Base-by-base conservation (phyloP, 768 basidiomycete genomes). In the Aureoboletus auriporus region DNA sequence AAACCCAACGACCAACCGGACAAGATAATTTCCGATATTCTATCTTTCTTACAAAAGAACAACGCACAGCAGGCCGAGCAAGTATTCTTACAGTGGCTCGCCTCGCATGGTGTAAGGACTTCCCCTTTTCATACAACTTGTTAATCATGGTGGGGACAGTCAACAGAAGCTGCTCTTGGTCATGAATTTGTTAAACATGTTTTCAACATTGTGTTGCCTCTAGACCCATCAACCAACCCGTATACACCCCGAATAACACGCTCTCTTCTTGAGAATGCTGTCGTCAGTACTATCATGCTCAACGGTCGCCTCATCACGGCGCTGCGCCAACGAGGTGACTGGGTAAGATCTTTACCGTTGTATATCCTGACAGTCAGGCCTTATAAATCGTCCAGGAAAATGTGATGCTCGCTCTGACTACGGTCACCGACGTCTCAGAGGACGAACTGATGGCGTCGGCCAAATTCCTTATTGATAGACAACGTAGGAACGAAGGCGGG, bases 351-450 rank as follows among this genome's bases (percentile, higher is more conserved):
- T 23, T 23, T 23, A 44, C 41, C 34, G 2, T 35, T 3, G 35
- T 23, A 10, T 27, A 8, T 0, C 27, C 6, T 13, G 28, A 8
- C 29, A 1, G 13, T 42, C 12, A 12, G 36, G 33, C 27, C 45
- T 51, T 20, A 47, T 12, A 35, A 7, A 23, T 40, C 8, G 17
- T 33, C 29, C 46, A 67, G 65, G 67, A 67, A 55, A 69, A 63
- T 31, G 71, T 87, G 37, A 60, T 75, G 49, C 55, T 80, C 11
- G 75, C 84, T 29, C 65, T 89, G 41, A 64, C 68, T 4, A 68
- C 60, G 2, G 80, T 90, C 16, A 59, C 70, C 6, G 89, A 92
- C 61, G 56, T 92, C 48, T 69, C 82, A 2, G 88, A 91, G 62
- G 57, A 69, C 13, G 83, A 88, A 52, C 61, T 90, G 34, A 71